Base-by-base conservation (phyloP, 768 basidiomycete species). In the Dendrothele bispora region DNA sequence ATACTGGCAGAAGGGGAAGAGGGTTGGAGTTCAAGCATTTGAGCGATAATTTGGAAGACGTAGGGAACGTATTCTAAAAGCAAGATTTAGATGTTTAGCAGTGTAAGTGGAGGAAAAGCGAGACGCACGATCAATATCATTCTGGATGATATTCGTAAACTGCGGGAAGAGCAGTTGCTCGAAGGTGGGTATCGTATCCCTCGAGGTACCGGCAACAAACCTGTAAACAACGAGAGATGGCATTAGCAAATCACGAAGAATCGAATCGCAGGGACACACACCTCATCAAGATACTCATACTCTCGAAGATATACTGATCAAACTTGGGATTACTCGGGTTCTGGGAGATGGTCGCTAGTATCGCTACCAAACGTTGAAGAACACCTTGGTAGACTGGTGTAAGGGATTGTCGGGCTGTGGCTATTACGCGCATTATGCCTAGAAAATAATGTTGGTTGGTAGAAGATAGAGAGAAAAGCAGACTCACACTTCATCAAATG, bases 281-380 rank as follows among this genome's bases (percentile, higher is more conserved):
- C 90, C 91, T 80, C 73, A 97, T 87, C 56, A 99, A 70, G 2
- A 87, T 95, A n/a, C 95, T 88, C 34, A 99, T 83, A 61, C 88
- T 89, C 70, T 99, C 95, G 60, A 99, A 98, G 54, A 93, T 88
- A 61, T 91, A 97, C 64, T 98, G 97, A 64, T 97, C 95, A 67
- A 99, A 98, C 55, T 87, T 85, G 2, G 97, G 97, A 66, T 99
- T 99, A 63, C 90, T 93, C 14, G 97, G 95, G 63, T 99, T 99
- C 71, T 88, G 91, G 51, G 88, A 91, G 57, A 95, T 93, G 46
- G 86, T 78, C 11, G 88, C 86, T 25, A 98, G 76, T 58, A 98
- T 95, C 22, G 69, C 66, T 46, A 97, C 90, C 7, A 99, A 79
- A 11, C 88, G 84, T 34, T 64, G 68, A 6, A 98, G 76, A 3